phyloP scores from a whole-genome alignment of 2,329 filamentous ascomycete genomes.

The Fusarium sp. region DNA sequence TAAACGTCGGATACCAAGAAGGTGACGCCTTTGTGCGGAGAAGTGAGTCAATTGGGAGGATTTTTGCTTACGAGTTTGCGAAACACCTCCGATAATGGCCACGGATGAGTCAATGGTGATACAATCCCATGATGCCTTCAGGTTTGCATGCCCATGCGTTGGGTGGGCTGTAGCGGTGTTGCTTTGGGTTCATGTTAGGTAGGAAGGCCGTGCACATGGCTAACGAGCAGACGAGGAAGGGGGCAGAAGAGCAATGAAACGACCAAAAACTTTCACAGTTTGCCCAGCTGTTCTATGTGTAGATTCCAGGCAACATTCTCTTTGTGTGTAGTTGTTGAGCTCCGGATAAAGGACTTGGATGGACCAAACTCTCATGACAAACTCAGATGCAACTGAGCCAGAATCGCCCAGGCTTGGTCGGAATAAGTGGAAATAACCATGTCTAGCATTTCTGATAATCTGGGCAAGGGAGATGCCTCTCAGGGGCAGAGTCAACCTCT shows the following conservation, averaged over 20 bases:
- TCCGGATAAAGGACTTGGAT: background rate
- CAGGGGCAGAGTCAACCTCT: background rate
- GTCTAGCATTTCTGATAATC: background rate
- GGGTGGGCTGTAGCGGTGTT: background rate
- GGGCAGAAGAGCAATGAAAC: background rate
- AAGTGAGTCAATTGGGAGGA: constrained; percentile 15
- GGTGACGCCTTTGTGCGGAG: constrained; percentile 8
- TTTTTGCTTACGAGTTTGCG: background rate
- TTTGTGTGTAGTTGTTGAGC: background rate
- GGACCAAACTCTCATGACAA: background rate
- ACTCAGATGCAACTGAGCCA: background rate
- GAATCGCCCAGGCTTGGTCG: background rate
- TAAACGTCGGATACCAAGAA: constrained; percentile 39
- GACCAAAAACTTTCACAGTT: background rate
- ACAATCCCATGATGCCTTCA: background rate
- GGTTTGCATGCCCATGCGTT: background rate
- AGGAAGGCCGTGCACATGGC: background rate
- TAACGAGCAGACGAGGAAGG: background rate
- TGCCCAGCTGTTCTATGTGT: background rate
- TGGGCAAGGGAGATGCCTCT: background rate
- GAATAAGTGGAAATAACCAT: background rate
- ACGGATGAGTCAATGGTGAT: background rate
- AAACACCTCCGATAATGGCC: background rate
- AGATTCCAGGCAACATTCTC: too few species aligned
- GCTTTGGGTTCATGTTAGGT: background rate